Evolutionary conservation across 2,329 filamentous ascomycete genomes (phyloP), one percentile per base, ranked within the genome.

Genomic region (Ceratocystis cacaofunesta): DNA sequence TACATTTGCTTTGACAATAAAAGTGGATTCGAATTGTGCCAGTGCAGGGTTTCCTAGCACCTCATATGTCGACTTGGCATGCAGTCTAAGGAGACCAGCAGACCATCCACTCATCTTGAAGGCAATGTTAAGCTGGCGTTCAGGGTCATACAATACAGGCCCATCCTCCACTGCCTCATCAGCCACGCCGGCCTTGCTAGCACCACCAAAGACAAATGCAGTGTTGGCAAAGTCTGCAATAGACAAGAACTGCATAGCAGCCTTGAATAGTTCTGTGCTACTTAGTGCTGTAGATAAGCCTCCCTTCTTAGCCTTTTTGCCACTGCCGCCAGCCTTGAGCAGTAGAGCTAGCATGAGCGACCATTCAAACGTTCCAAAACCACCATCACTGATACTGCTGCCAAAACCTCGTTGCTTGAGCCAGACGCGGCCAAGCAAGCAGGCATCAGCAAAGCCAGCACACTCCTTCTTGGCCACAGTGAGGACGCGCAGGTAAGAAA

Each of bases 331-430:
- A n/a, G 83, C 84, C 73, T 90, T 85, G 52, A 97, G 79, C 1
- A 97, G 78, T 15, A 96, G 78, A 41, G 92, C 89, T 72, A 92
- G 82, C 61, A 94, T 77, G n/a, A 84, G 77, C 0, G 88, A 82
- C 90, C 90, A 97, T 73, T 99, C 94, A 69, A 96, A 95, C 69
- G 90, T 85, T 2, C 94, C 94, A 73, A 99, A 96, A 0, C 94
- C 94, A 57, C 94, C 92, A 55, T 80, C 78, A 1, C 83, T 80
- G n/a, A 91, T 75, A 25, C 81, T 78, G 57, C 88, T 83, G 17
- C 81, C 82, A 69, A 96, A 89, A 0, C 91, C 91, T 65, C 92
- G 84, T 75, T 97, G 92, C 69, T 86, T 86, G 50, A 99, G 80
- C 94, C 94, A 99, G 65, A 89, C 83, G 66, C 88, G 85, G 30